Base-by-base conservation (phyloP, 1,284 basidiomycete species). In the Moesziomyces parantarcticus region DNA sequence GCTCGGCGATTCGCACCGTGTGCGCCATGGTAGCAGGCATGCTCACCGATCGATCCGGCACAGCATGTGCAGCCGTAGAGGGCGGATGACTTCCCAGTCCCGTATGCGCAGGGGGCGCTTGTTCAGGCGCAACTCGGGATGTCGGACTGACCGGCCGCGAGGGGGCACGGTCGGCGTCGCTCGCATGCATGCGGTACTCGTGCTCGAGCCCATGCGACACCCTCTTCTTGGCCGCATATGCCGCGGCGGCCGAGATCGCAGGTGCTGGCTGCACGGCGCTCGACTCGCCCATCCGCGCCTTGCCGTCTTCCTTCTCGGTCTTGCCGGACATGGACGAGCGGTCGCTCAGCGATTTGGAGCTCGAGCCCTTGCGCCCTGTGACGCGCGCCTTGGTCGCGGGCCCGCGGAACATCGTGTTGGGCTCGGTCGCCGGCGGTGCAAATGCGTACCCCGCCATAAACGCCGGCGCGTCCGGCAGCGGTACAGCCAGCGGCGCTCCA, bases 1-100 rank as follows among this genome's bases (percentile, higher is more conserved):
- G 65, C 40, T 73, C 65, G 18, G 58, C 60, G 46, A 73, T 68
- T 10, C 60, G 40, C 2, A 68, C 64, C 22, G 29, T 68, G 18
- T 52, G 23, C 3, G 18, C 13, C 21, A 44, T 26, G 10, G 53
- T 55, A 9, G 53, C 51, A 29, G 63, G 63, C 59, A 62, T 66
- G 41, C 58, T 63, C 49, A 65, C 68, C 16, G 62, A 65, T 16
- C 62, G 18, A 18, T 58, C 67, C 1, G 39, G 40, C 6, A 39
- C 42, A 2, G 40, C 39, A 41, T 16, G 46, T 14, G 45, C 42
- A 25, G 26, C 32, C 26, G 47, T 7, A 46, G n/a, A 13, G 46
- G 29, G n/a, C 41, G 55, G 20, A 26, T 26, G 23, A 36, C 21
- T 36, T 6, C 62, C 56, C 4, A 55, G 29, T 2, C 29, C 29